Base-by-base conservation (phyloP, 805 yeast genomes). In the Candida khao-thaluensis region DNA sequence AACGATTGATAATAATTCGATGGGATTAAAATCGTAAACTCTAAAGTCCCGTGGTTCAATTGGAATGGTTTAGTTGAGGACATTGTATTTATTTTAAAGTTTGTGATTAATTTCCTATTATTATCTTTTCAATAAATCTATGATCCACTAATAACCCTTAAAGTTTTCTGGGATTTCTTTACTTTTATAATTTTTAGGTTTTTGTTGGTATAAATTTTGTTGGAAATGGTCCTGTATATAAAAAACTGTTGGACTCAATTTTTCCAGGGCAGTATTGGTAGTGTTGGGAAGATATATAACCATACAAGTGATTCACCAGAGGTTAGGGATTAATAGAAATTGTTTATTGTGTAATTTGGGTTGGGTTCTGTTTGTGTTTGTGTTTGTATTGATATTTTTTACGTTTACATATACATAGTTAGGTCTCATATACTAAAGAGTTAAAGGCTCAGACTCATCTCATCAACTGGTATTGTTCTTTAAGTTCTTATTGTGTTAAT, bases 21-120 rank as follows among this genome's bases (percentile, higher is more conserved):
- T 35, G 98, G 96, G 40, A 93, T 89, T 54, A 90, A 74, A 38
- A 91, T 70, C 15, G 91, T 83, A 62, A 89, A 88, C 70, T 91
- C 98, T 42, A 91, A 78, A 14, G 85, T 69, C 42, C 96, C 97
- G 57, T 88, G 95, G 43, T 81, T 67, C 53, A 93, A 74, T 39
- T 81, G 81, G 59, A 93, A 74, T 24, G 98, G 96, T 39, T 45
- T 43, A n/a, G 36, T 33, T 5, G 27, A 20, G 11, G 36, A 33
- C 36, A 33, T 33, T 9, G 26, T n/a, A n/a, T n/a, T 22, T 10
- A 8, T 7, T 10, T 22, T 10, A 22, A 22, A 8, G 7, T 10
- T 10, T 10, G 24, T 22, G 24, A 10, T 22, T 22, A 7, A 10
- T 22, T 22, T 8, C 24, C 10, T 22, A 10, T 7, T 22, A 10